Conservation (phyloP, 2,329 filamentous ascomycete genomes). For the Mycocentrospora acerina region DNA sequence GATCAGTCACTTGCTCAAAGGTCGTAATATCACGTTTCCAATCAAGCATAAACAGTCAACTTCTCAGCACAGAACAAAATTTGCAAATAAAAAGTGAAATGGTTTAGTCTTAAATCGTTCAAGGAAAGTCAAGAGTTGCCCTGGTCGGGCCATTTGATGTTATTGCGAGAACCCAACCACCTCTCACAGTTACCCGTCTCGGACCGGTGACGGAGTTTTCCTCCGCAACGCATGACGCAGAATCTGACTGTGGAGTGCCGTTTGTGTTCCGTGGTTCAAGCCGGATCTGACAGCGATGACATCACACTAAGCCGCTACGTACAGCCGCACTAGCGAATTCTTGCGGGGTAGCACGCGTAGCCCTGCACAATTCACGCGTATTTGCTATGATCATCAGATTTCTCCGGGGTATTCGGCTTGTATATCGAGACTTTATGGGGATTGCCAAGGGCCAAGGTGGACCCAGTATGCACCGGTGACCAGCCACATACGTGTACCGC, state of each 20-base stretch:
- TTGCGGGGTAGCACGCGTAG: constrained; percentile 9
- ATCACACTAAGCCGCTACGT: constrained; percentile 14
- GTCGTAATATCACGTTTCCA: too few relatives aligned
- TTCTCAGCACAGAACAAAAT: too few relatives aligned
- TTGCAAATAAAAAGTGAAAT: too few relatives aligned
- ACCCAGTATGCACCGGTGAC: constrained; percentile 4
- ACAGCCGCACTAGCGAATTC: constrained; percentile 1
- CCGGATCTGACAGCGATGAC: constrained; percentile 18
- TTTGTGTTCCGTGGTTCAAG: constrained; percentile 10
- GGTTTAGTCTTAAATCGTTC: too few relatives aligned
- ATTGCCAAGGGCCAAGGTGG: constrained; percentile 7
- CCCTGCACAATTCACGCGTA: constrained; percentile 3
- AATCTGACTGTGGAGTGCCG: constrained; percentile 4
- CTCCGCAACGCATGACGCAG: constrained; percentile 7
- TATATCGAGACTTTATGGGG: background rate
- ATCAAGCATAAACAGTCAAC: too few relatives aligned
- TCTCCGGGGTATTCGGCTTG: background rate
- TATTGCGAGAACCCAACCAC: too few relatives aligned
- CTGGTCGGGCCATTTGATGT: too few relatives aligned
- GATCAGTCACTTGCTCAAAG: too few relatives aligned
- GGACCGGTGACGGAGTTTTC: too few relatives aligned
- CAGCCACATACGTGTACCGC: constrained; percentile 26
- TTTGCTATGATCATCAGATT: background rate
- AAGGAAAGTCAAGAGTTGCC: too few relatives aligned
- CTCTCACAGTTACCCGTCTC: too few relatives aligned